Evolutionary conservation across 176 grass and related monocot genomes (phyloP), one percentile per base, ranked within the genome.

Genomic region (Paspalum notatum): DNA sequence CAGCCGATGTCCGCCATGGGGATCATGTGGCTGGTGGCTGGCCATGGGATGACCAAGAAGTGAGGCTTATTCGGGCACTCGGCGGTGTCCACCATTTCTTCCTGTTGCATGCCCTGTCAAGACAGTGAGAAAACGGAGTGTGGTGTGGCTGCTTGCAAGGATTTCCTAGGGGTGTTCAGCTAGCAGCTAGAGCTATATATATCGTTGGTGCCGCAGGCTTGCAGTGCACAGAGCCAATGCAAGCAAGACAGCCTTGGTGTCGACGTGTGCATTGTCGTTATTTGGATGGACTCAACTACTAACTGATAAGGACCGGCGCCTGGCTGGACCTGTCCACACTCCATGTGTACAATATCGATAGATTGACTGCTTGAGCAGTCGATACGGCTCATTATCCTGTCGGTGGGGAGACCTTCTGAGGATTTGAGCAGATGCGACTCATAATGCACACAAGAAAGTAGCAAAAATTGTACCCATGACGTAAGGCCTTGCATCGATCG

Each of bases 1-100:
- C 65, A 76, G n/a, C 70, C 89, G 39, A 95, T 76, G 81, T 95
- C 89, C 8, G 85, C 62, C 55, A 95, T 90, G 43, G 89, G 84
- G 63, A 91, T 89, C 63, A 90, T 84, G 81, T 91, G 92, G 74
- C 92, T 88, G 72, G 80, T 88, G n/a, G 87, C 78, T 59, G 72
- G 65, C 49, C 90, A 83, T 53, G 92, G 92, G 71, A 95, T 82
- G 13, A 95, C 48, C 4, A 90, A 73, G 51, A 95, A 83, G 79
- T 90, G 87, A 72, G 86, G 85, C 14, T n/a, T n/a, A n/a, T 77
- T 73, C 14, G 60, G 11, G 50, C 22, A 20, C 10, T 2, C n/a
- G n/a, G n/a, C 43, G 74, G 8, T 48, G 9, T 11, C 42, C 43
- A 37, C 74, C 74, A 77, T 77, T 37, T 46, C 41, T 62, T 62